Base-by-base conservation (phyloP, 2,329 filamentous ascomycete species). In the Trichoderma sp. region DNA sequence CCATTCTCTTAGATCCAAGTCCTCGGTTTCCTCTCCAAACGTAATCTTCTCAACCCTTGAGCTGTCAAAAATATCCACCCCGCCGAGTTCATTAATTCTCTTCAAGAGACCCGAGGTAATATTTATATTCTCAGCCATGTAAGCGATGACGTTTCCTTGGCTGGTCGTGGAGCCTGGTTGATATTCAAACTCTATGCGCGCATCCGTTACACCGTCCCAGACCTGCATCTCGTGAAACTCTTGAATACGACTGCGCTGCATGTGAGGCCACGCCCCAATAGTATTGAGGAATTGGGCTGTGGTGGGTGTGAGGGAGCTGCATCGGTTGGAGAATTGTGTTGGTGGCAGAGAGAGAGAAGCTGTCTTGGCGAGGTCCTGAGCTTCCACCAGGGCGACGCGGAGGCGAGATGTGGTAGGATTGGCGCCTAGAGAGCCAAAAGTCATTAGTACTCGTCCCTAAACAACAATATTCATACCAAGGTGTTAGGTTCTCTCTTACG, bases 151-250 rank as follows among this genome's bases (percentile, higher is more conserved):
- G 69, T 83, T 86, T 75, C 82, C 81, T 77, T 69, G 71, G 74
- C 84, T 82, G 42, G 42, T 12, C 22, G 54, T 22, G 17, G 81
- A 77, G 52, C 76, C 77, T 5, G 81, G 81, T 25, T 79, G 79
- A 90, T 90, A 92, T 80, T 95, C 92, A 78, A 99, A 99, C 72
- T 92, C 91, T 77, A 99, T 95, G 73, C 90, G 88, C 39, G 93
- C 92, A 68, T 89, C 93, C 48, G 91, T 92, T 67, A 97, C 88
- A 70, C 94, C 96, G 78, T 99, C 95, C 95, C 96, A 99, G 35
- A 98, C 95, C 78, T 97, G 91, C 95, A 99, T 99, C 74, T 94
- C 92, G 69, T 96, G 90, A 78, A 97, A 99, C 1, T 89, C 86
- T 81, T 97, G 94, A 37, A 95, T 87, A 35, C 95, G 88, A 6